phyloP scores from a whole-genome alignment of 148 eudicot species.

The Linanthus parryae region DNA sequence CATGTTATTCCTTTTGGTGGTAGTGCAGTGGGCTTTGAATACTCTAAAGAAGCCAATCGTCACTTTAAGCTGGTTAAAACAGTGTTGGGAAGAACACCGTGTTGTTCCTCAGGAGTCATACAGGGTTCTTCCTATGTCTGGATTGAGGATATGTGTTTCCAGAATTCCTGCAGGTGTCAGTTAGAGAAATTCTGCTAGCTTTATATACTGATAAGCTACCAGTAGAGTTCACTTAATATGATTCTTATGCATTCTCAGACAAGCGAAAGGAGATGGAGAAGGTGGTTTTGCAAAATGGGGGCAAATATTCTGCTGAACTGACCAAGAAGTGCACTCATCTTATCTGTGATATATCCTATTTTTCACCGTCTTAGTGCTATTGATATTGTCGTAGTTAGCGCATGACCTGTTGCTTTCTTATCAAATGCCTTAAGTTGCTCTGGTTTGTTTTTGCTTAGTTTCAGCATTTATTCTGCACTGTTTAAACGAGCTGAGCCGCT shows the following conservation, averaged over 20 bases:
- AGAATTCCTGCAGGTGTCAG: slow-evolving; percentile 71
- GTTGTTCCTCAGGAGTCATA: slow-evolving; percentile 81
- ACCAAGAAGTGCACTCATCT: slow-evolving; percentile 87
- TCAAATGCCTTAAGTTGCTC: too few species aligned
- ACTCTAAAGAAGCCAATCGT: slow-evolving; percentile 71
- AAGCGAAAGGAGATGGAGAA: slow-evolving; percentile 89
- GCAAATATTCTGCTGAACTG: slow-evolving; percentile 93
- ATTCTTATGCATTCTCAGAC: slow-evolving; percentile 30
- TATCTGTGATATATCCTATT: slow-evolving; percentile 96
- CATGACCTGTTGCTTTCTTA: too few species aligned
- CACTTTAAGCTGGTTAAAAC: slow-evolving; percentile 76
- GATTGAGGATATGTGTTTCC: slow-evolving; percentile 75
- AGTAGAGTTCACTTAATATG: too few species aligned
- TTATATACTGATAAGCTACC: too few species aligned
- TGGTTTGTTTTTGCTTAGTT: too few species aligned
- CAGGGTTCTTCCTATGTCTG: slow-evolving; percentile 79
- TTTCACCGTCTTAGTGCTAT: too few species aligned
- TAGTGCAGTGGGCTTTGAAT: slow-evolving; percentile 81
- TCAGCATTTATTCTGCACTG: too few species aligned
- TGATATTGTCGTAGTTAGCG: too few species aligned
- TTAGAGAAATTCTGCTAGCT: too few species aligned
- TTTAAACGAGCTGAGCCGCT: too few species aligned
- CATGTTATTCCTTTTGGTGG: too few species aligned
- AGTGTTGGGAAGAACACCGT: slow-evolving; percentile 99
- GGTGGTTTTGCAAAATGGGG: slow-evolving; percentile 78